phyloP scores from a whole-genome alignment of 371 early-diverging fungal species.

The Mucor racemosus region DNA sequence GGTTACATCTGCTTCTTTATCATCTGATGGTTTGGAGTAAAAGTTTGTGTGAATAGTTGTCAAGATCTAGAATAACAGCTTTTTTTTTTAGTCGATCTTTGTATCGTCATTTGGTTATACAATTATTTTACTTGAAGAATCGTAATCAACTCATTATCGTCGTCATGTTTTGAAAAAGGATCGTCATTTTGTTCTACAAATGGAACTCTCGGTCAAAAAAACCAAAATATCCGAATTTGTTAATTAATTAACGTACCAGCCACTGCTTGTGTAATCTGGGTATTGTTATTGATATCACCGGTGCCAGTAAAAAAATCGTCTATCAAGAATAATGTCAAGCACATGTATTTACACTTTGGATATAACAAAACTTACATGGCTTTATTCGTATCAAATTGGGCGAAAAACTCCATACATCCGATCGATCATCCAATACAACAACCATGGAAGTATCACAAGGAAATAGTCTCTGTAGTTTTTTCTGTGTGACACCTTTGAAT shows the following conservation, averaged over 20 bases:
- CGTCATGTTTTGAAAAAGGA: conserved; percentile 36
- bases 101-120: background rate
- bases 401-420: conserved; percentile 97
- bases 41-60: conserved; percentile 57
- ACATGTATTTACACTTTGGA: too few species aligned
- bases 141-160: conserved; percentile 58
- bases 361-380: conserved; percentile 70
- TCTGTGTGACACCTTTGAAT: conserved; percentile 72
- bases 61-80: conserved; percentile 42
- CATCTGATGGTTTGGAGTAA: conserved; percentile 34
- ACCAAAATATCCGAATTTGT: background rate
- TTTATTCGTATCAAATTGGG: conserved; percentile 88
- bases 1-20: conserved; percentile 51
- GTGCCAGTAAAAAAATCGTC: conserved; percentile 92
- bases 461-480: conserved; percentile 91
- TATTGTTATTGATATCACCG: conserved; percentile 86
- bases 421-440: conserved; percentile 97
- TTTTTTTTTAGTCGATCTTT: background rate
- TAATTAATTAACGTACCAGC: conserved; percentile 9
- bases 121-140: conserved; percentile 46
- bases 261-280: conserved; percentile 12
- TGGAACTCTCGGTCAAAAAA: background rate
- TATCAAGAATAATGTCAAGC: conserved; percentile 20
- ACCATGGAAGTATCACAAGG: conserved; percentile 98
- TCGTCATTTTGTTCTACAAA: conserved; percentile 13